Percentiles rank a stretch among this genome's conserved stretches.
Evolutionary conservation across 176 grass and related monocot species (phyloP).

Genomic region (Neostapfia colusana): DNA sequence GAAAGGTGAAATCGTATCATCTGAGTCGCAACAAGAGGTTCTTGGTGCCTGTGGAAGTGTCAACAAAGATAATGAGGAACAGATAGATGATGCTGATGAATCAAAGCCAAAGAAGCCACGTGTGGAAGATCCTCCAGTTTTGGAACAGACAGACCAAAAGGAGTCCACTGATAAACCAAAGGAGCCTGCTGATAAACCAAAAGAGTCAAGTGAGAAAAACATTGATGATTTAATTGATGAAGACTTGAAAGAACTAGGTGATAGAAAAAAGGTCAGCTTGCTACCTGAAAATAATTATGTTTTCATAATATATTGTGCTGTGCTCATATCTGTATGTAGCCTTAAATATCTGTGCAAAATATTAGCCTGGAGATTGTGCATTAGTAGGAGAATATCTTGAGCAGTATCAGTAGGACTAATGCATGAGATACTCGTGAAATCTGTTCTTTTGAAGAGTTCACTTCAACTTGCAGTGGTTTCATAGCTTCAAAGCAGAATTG

Average conservation of each 20-base stretch:
- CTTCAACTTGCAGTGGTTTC: not conserved
- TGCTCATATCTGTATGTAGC: slow-evolving; percentile 5
- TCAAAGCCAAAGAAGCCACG: slow-evolving; percentile 67
- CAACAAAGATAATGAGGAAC: slow-evolving; percentile 36
- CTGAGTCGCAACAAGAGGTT: slow-evolving; percentile 38
- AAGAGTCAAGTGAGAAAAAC: slow-evolving; percentile 51
- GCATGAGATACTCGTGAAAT: not conserved
- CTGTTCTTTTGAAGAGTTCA: not conserved
- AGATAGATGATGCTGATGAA: slow-evolving; percentile 42
- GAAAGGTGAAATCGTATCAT: slow-evolving; percentile 36
- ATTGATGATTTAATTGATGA: slow-evolving; percentile 95
- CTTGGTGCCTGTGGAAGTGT: not conserved
- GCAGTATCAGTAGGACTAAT: not conserved
- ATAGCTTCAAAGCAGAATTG: not conserved
- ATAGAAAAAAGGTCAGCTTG: slow-evolving; percentile 77
- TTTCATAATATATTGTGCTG: not conserved
- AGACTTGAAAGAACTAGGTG: slow-evolving; percentile 75
- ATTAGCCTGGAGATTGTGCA: slow-evolving; percentile 1
- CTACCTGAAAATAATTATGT: slow-evolving; percentile 20
- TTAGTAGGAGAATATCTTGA: not conserved
- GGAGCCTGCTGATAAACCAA: slow-evolving; percentile 14
- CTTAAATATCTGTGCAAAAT: not conserved
- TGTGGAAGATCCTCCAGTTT: slow-evolving; percentile 36
- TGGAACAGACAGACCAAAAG: slow-evolving; percentile 22
- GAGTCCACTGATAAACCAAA: slow-evolving; percentile 18